Percentiles rank a stretch among this genome's conserved stretches.
Conservation (phyloP, 257 asterid genomes). For the Linaria vulgaris region DNA sequence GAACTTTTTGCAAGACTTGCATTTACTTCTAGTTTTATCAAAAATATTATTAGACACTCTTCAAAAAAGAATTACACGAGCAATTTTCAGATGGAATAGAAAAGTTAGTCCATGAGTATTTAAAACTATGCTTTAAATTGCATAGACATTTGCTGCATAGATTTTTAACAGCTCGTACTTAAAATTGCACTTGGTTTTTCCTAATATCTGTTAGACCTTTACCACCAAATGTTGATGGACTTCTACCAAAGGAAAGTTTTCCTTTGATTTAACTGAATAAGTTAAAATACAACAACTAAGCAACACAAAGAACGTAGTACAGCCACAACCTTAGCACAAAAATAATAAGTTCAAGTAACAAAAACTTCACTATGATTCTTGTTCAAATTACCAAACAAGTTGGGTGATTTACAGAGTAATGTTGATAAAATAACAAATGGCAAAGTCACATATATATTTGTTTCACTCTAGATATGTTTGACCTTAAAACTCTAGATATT, state of each 20-base stretch:
- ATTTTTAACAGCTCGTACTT: neutral
- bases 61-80: neutral
- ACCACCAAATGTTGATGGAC: neutral
- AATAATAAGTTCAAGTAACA: neutral
- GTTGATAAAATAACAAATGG: neutral
- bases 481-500: neutral
- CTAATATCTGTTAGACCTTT: neutral
- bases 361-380: neutral
- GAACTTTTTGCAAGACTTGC: neutral
- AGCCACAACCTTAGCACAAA: neutral
- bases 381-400: neutral
- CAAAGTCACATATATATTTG: too few relatives aligned
- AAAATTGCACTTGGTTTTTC: neutral
- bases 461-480: neutral
- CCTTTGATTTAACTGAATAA: neutral
- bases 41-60: too few relatives aligned
- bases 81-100: neutral
- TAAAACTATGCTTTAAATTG: too few relatives aligned
- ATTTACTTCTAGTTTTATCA: too few relatives aligned
- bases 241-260: neutral
- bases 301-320: neutral
- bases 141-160: too few relatives aligned
- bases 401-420: neutral
- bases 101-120: too few relatives aligned
- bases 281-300: neutral